Base-by-base conservation (phyloP, 345 rosid genomes). In the Trapa bicornis region DNA sequence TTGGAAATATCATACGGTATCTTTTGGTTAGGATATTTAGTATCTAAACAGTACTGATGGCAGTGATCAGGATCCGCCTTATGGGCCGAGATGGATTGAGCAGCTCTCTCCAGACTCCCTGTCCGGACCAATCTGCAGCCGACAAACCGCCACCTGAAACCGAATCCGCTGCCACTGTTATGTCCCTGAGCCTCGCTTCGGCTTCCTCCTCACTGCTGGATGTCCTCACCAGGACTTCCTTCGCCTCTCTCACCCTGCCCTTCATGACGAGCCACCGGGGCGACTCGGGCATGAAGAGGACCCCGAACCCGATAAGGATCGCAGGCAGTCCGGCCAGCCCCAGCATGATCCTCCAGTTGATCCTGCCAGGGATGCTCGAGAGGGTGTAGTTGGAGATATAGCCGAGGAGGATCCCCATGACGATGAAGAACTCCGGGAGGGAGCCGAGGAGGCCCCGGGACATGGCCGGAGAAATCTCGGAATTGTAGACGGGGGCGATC, bases 191-290 rank as follows among this genome's bases (percentile, higher is more conserved):
- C 66, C 81, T 71, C 45, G 70, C 8, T 37, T 75, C 78, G 1
- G 84, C 86, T 73, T 84, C 87, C 54, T 68, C 75, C 37, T 62
- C 72, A 7, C 71, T 38, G 11, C 75, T 83, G 2, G 81, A 85
- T 37, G 81, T 83, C 64, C 78, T 81, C 0, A 71, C 10, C 43
- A 83, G 39, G 17, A 80, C 82, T 61, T 11, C 52, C 50, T 47
- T 77, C 0, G 95, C 95, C 62, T 86, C 86, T 0, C 42, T 72
- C 2, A 68, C 60, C 65, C 82, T 61, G 16, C 82, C 84, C 72
- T 82, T 73, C 84, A 84, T 79, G 37, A 79, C 85, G 0, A 86
- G 85, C 95, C 95, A 84, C 0, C 80, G 68, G 14, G 95, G 87
- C 10, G 87, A 85, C 67, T 85, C 85, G 0, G 82, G 89, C 86